Evolutionary conservation across 2,329 filamentous ascomycete species (phyloP), one percentile per base, ranked within the genome.

Genomic region (Pseudocercospora ulei): DNA sequence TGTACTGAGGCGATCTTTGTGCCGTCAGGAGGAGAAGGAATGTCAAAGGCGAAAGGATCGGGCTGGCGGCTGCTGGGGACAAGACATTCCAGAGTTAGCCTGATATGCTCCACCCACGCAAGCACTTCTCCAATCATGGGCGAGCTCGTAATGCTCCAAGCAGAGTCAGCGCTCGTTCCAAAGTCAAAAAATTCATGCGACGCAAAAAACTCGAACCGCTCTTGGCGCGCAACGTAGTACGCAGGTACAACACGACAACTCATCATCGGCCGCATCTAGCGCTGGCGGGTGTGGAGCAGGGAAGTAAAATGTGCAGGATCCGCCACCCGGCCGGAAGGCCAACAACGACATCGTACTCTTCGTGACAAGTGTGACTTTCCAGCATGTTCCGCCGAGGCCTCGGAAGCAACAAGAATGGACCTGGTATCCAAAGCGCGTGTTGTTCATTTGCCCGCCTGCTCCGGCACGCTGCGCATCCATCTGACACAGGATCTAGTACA

Each of bases 401-500:
- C 39, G 46, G 46, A 38, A 43, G 37, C 41, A 38, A 44, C 37
- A 44, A 37, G 31, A 44, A 34, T 29, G 36, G 31, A 22, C 19
- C 26, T 38, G 42, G 27, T 42, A 19, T 35, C 33, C 14, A 29
- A 31, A 38, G 38, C 23, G 12, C 12, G n/a, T 19, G 5, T 11
- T 11, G 27, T 39, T 30, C 24, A 44, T 41, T 44, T 38, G 34
- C 31, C 35, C 42, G 43, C 40, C 40, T 43, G 43, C 43, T 38
- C 37, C 40, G 43, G 38, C 43, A 39, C 38, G 43, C 44, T 47
- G 47, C 44, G 40, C 44, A 43, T 16, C 29, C 29, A 33, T 42
- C 46, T 44, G 46, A 44, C 46, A 47, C 47, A 41, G 39, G 26
- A 43, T 43, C 37, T 49, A 38, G 47, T 47, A 44, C 44, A 12